Evolutionary conservation across 352 stramenopile species (phyloP).

Genomic region (Nothophytophthora sp.): DNA sequence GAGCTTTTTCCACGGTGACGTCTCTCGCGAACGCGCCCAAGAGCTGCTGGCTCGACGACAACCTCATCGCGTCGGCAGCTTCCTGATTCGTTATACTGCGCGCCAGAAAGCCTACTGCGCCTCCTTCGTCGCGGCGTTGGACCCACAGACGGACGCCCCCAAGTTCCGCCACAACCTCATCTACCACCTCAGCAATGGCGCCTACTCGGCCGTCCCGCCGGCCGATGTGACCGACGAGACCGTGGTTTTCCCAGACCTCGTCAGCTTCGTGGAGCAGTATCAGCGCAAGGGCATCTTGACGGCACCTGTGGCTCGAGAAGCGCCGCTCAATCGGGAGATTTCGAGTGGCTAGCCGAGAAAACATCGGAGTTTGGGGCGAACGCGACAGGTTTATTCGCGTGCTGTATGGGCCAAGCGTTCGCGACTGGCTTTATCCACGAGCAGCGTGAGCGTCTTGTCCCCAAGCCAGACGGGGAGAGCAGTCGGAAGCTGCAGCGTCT

Average conservation of each 20-base stretch:
- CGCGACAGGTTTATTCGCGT: constrained; percentile 1
- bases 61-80: constrained; percentile 42
- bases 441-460: constrained; percentile 49
- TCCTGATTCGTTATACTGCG: constrained; percentile 78
- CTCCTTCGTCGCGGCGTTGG: constrained; percentile 64
- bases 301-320: constrained; percentile 44
- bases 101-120: constrained; percentile 66
- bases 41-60: constrained; percentile 36
- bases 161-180: constrained; percentile 76
- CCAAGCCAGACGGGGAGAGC: constrained; percentile 64
- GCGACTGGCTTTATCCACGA: constrained; percentile 54
- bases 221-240: constrained; percentile 55
- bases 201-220: constrained; percentile 61
- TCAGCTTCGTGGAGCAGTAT: constrained; percentile 78
- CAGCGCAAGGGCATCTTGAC: constrained; percentile 68
- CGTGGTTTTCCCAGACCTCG: constrained; percentile 60
- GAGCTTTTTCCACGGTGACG: constrained; percentile 80
- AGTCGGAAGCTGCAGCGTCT: constrained; percentile 14
- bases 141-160: constrained; percentile 23
- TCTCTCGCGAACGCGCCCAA: constrained; percentile 54
- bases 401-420: constrained; percentile 36
- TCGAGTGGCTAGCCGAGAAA: constrained; percentile 25
- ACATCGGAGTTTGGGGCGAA: neutral
- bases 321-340: constrained; percentile 60
- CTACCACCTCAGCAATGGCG: constrained; percentile 61